Conservation (phyloP, 495 filamentous ascomycete species). For the Cercophora newfieldiana region DNA sequence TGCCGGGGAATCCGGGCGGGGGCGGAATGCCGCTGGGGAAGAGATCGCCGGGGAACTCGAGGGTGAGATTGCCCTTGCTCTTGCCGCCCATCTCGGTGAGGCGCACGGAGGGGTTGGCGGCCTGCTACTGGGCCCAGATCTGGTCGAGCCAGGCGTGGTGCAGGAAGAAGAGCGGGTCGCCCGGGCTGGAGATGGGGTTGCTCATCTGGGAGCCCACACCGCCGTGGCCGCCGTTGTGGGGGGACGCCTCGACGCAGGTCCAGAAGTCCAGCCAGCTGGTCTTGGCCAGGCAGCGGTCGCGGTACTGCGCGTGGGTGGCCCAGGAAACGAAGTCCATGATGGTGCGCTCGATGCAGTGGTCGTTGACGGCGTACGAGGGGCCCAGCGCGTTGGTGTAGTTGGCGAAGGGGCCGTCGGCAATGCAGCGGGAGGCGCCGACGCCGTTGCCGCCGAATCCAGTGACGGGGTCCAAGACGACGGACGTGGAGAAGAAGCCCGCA, state of each 20-base stretch:
- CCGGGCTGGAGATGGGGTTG: conserved; percentile 48
- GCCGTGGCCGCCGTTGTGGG: conserved; percentile 21
- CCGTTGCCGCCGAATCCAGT: conserved; percentile 48
- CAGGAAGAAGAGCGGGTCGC: conserved; percentile 68
- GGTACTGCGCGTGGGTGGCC: conserved; percentile 2
- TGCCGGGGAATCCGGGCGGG: not conserved
- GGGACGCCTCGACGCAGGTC: conserved; percentile 18
- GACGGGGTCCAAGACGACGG: conserved; percentile 36
- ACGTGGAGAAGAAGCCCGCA: conserved; percentile 35
- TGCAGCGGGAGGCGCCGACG: conserved; percentile 33
- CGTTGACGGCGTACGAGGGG: conserved; percentile 31
- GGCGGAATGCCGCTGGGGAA: conserved; percentile 7
- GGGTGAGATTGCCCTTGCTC: conserved; percentile 4
- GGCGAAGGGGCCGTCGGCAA: conserved; percentile 43
- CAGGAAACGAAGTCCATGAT: conserved; percentile 16
- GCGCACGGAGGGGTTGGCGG: conserved; percentile 34
- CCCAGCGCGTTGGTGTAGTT: conserved; percentile 34
- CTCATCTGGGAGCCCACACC: conserved; percentile 33
- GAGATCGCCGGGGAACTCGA: conserved; percentile 1
- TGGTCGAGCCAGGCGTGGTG: conserved; percentile 73
- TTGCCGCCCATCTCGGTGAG: conserved; percentile 36
- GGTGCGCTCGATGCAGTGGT: conserved; percentile 41
- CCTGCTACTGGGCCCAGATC: conserved; percentile 70
- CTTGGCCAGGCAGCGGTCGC: conserved; percentile 12
- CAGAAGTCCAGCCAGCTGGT: conserved; percentile 8